Base-by-base conservation (phyloP, 2,329 filamentous ascomycete genomes). In the Zymoseptoria ardabiliae region DNA sequence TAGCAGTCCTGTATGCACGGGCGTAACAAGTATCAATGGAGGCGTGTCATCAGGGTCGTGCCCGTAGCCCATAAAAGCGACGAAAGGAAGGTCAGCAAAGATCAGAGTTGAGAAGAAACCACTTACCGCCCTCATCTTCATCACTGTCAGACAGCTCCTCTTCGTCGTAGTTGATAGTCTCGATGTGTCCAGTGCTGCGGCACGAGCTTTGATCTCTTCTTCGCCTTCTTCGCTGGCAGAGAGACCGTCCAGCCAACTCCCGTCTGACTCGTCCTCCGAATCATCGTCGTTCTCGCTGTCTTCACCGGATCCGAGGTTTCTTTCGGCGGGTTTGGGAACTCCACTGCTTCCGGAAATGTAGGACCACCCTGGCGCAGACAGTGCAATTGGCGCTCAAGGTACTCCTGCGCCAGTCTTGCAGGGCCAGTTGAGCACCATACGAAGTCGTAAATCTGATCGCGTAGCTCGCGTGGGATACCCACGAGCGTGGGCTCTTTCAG, bases 361-460 rank as follows among this genome's bases (percentile, higher is more conserved):
- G 49, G 49, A 5, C 49, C 49, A 6, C 20, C 19, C 19, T 51
- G n/a, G n/a, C 19, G 22, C 22, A n/a, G 49, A 51, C 22, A 20
- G 1, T 51, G 13, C 13, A 51, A 10, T 23, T 51, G n/a, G 22
- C 22, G 21, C 22, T 53, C 22, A 4, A 53, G 22, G 21, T 17
- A 21, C 17, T 22, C 49, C 22, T 51, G 49, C 17, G 50, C 22
- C 8, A 53, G 20, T 53, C 50, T 53, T 28, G 22, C 50, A n/a
- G 19, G 48, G 49, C 17, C 50, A 48, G 49, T 4, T n/a, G 21
- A 30, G 55, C 55, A 52, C 58, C 58, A 60, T 4, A 60, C 55
- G 20, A 45, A 57, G 8, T 62, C 55, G 49, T 61, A 63, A 7
- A 63, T 61, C 9, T 50, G 22, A 19, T 61, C 61, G 41, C 59